Base-by-base conservation (phyloP, 192 early-diverging fungal species). In the Glomus cerebriforme region DNA sequence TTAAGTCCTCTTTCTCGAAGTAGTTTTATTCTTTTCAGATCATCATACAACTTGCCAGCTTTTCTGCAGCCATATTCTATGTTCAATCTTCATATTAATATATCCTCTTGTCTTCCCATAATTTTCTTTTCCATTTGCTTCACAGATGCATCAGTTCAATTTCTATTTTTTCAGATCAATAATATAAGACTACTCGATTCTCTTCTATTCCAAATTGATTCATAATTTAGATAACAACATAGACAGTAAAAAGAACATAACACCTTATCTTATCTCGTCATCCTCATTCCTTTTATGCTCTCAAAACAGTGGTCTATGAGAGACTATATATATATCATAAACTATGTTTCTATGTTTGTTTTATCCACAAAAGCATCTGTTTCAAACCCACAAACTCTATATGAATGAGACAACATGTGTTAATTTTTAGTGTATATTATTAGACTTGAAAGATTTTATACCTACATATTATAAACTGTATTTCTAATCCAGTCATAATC, bases 161-260 rank as follows among this genome's bases (percentile, higher is more conserved):
- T 66, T 69, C 45, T 49, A 63, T 83, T 83, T 65, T 81, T 83
- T 70, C 79, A 62, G 17, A 58, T 39, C n/a, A 76, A n/a, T 27
- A 75, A 75, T 26, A 72, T 27, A 27, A 78, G 22, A 47, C 82
- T 83, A 32, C 32, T 35, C 4, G 77, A 37, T 68, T 83, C 79
- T 43, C 79, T n/a, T 45, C 81, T 82, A 63, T 69, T 59, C 7
- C 24, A 1, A 69, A 76, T 71, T 39, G 43, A 45, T 72, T 1
- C 66, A 73, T 8, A 34, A 24, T 71, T 10, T 71, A n/a, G n/a
- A n/a, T 62, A 75, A 58, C 47, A 32, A 22, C n/a, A n/a, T n/a
- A n/a, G n/a, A n/a, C n/a, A n/a, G n/a, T n/a, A n/a, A 17, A 47
- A 34, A 3, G 6, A 9, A 78, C 15, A 67, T 58, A 78, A 19